Evolutionary conservation across 2,329 filamentous ascomycete genomes (phyloP), one percentile per base, ranked within the genome.

Genomic region (Arachnomyces sp.): DNA sequence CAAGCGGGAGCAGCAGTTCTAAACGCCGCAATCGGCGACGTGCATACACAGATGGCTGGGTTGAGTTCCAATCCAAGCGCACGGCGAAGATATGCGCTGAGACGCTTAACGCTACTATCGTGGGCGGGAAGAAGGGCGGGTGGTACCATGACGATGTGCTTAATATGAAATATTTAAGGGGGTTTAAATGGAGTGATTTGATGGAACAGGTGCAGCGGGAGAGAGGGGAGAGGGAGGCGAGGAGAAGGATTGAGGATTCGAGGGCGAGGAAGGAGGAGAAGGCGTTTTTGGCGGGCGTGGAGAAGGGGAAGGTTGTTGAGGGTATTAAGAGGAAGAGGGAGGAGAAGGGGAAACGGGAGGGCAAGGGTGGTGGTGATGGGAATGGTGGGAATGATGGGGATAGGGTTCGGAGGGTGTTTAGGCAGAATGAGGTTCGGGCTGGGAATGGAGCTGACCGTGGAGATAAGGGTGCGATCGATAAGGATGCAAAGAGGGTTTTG

Each of bases 131-230:
- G 25, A 68, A 70, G 51, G 63, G 63, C 2, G 60, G 65, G 4
- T 69, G 58, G 52, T 70, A 70, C 40, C 60, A 63, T 36, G 67
- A 68, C 47, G 67, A 68, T 49, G 50, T 69, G 18, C 66, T 58
- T 59, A 69, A 67, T 44, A 66, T 70, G 55, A 67, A 65, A 39
- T 70, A 70, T 41, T 49, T 70, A 34, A 48, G 49, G 8, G 62
- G 63, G 2, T 65, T 66, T 43, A 58, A 56, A 38, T 69, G 66
- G 67, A 54, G 52, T 14, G 64, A 69, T 51, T 44, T 70, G 44
- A 67, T 67, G 59, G 66, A 68, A 39, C 62, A 63, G 34, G 57
- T 68, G 13, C 58, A 62, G 44, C 50, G 63, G 37, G 67, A 70
- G 55, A 54, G 61, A 43, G 49, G 55, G 12, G 62, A 67, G 50